phyloP scores from a whole-genome alignment of 176 grass and related monocot species.

The Coix lacrymajobi region DNA sequence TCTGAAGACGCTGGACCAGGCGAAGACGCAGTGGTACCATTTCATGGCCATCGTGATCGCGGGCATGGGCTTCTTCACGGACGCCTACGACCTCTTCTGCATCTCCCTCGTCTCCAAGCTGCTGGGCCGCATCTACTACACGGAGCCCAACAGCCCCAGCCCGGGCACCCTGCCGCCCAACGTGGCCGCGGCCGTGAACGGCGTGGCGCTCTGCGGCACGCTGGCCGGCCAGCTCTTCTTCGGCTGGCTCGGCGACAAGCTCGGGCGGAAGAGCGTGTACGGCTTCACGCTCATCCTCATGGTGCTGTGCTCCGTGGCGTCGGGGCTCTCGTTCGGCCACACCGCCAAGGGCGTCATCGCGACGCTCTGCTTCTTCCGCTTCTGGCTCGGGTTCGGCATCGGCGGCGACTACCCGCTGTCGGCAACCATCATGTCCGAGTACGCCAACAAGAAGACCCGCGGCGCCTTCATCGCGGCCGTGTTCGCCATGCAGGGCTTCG shows the following conservation, averaged over 20 bases:
- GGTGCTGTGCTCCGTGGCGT: conserved; percentile 59
- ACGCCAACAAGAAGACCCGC: conserved; percentile 66
- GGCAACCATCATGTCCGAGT: conserved; percentile 79
- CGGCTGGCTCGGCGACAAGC: conserved; percentile 70
- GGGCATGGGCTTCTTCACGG: conserved; percentile 89
- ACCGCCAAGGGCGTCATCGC: conserved; percentile 30
- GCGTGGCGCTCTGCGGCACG: conserved; percentile 55
- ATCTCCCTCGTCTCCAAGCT: conserved; percentile 60
- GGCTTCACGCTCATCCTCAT: conserved; percentile 58
- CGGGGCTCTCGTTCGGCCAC: conserved; percentile 54
- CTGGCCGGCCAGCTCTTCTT: conserved; percentile 57
- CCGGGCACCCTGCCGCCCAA: conserved; percentile 42
- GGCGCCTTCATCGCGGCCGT: conserved; percentile 70
- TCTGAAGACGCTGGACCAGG: conserved; percentile 45
- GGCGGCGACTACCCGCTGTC: conserved; percentile 74
- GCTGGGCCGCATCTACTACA: conserved; percentile 45
- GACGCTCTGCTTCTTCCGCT: conserved; percentile 77
- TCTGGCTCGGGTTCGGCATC: conserved; percentile 78
- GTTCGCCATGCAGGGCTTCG: conserved; percentile 75
- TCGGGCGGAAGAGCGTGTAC: conserved; percentile 63
- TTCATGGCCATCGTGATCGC: conserved; percentile 73
- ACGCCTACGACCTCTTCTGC: conserved; percentile 74
- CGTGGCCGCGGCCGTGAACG: conserved; percentile 42
- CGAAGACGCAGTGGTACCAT: conserved; percentile 77
- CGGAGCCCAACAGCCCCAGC: background rate